phyloP scores from a whole-genome alignment of 1,139 yeast genomes.

The Taphrina wiesneri region DNA sequence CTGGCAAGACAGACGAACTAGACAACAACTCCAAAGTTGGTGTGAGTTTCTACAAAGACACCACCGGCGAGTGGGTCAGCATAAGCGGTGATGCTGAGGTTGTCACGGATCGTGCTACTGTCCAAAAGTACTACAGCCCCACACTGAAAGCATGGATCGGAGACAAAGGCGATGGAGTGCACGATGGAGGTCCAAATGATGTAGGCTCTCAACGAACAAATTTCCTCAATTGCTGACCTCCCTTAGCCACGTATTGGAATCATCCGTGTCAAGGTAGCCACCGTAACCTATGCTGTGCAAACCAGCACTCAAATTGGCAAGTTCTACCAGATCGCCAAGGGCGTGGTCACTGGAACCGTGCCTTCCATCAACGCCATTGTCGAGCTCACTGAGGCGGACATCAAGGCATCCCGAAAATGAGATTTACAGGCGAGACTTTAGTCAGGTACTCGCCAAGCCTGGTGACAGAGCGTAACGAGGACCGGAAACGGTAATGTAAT shows the following conservation, averaged over 20 bases:
- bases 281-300: constrained; percentile 38
- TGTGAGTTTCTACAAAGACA: constrained; percentile 71
- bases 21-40: constrained; percentile 78
- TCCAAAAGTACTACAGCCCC: constrained; percentile 51
- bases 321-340: constrained; percentile 31
- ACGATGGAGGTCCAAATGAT: constrained; percentile 32
- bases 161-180: constrained; percentile 41
- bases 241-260: constrained; percentile 45
- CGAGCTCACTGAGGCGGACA: constrained; percentile 28
- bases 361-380: constrained; percentile 33
- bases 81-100: constrained; percentile 66
- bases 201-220: neutral
- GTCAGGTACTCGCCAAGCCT: neutral
- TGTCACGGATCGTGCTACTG: constrained; percentile 35
- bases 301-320: constrained; percentile 19
- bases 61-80: constrained; percentile 84
- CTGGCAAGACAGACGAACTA: constrained; percentile 38
- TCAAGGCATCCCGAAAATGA: constrained; percentile 28
- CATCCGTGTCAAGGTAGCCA: constrained; percentile 36
- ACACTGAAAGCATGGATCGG: constrained; percentile 87
- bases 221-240: neutral
- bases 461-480: neutral
- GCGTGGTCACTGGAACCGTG: constrained; percentile 32
- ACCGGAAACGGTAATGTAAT: neutral
- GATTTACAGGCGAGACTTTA: neutral